Evolutionary conservation across 2,329 filamentous ascomycete species (phyloP), one percentile per base, ranked within the genome.

Genomic region (Alternaria novae-zelandiae): DNA sequence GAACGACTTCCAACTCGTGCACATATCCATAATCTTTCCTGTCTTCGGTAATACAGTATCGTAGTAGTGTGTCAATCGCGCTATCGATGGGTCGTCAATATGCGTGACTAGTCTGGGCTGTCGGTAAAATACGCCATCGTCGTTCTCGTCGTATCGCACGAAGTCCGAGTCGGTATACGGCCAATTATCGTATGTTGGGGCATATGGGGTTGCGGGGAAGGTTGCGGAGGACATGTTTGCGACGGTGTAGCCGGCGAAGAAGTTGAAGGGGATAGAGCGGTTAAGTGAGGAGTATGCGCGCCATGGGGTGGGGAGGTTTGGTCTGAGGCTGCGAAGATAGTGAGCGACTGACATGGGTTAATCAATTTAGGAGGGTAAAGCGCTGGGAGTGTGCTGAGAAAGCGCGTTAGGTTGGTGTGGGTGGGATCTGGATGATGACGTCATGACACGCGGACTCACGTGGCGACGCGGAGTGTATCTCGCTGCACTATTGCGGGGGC

Each of bases 101-200:
- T 87, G 85, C 11, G 85, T 85, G 1, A 86, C 84, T 64, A 86
- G 84, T 15, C 84, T 80, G 2, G 85, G 82, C 17, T 77, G 67
- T 26, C 66, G 69, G 71, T 83, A 83, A 70, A 83, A 84, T 5
- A 67, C 54, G 2, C 68, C 30, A 62, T 83, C 81, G 8, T 70
- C 65, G 6, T 57, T 59, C 15, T 78, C 69, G 51, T 84, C 82
- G 49, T 78, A 74, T 21, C 81, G 75, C 6, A 65, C 70, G 65
- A 84, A 83, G 59, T 83, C 82, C 1, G 50, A 56, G 3, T 57
- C 12, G 1, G 53, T 54, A 20, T 74, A 73, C 0, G 71, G 71
- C 71, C 71, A 74, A 2, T n/a, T 62, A 12, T 63, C 63, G 41
- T 73, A 72, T 5, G 59, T 71, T 1, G 71, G 70, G 2, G 20